Percentiles rank a stretch among this genome's conserved stretches.
phyloP scores from a whole-genome alignment of 2,329 filamentous ascomycete genomes.

The Eutypa lata region DNA sequence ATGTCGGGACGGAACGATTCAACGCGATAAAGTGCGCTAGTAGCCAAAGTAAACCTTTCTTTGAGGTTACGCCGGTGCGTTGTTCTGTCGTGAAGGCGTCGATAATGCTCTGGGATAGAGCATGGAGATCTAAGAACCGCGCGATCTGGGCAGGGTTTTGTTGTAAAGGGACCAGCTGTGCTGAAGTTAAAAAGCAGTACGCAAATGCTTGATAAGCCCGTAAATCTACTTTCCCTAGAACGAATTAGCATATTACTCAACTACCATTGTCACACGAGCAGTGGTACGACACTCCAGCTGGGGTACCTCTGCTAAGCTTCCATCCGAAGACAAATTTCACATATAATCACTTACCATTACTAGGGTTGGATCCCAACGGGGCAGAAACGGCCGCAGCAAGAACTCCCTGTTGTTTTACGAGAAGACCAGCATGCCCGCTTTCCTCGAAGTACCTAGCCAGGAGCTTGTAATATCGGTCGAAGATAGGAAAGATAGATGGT shows the following conservation, averaged over 20 bases:
- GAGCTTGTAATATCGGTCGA: slow-evolving; percentile 37
- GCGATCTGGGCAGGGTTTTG: slow-evolving; percentile 34
- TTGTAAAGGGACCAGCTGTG: slow-evolving; percentile 39
- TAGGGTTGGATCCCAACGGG: slow-evolving; percentile 15
- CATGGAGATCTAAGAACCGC: slow-evolving; percentile 33
- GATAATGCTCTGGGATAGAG: slow-evolving; percentile 41
- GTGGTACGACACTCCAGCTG: neutral
- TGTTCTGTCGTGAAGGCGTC: slow-evolving; percentile 27
- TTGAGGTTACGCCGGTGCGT: slow-evolving; percentile 22
- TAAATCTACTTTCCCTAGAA: slow-evolving; percentile 8
- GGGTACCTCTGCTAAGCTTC: neutral
- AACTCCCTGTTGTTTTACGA: slow-evolving; percentile 11
- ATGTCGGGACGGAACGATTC: slow-evolving; percentile 33
- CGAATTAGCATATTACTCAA: neutral
- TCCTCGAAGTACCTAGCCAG: slow-evolving; percentile 35
- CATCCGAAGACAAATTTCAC: neutral
- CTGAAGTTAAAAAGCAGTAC: slow-evolving; percentile 26
- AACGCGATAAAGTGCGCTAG: slow-evolving; percentile 65
- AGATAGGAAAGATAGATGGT: slow-evolving; percentile 21
- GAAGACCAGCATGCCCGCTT: slow-evolving; percentile 12
- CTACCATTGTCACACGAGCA: neutral
- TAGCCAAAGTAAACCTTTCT: slow-evolving; percentile 56
- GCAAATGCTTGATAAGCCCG: slow-evolving; percentile 25
- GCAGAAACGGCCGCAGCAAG: slow-evolving; percentile 20
- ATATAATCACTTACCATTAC: slow-evolving; percentile 17